A percentile compares a stretch with the other conserved stretches of the same genome.
Evolutionary conservation across 225 moss, liverwort and hornwort genomes (phyloP).

Genomic region (Anthoceros angustus): DNA sequence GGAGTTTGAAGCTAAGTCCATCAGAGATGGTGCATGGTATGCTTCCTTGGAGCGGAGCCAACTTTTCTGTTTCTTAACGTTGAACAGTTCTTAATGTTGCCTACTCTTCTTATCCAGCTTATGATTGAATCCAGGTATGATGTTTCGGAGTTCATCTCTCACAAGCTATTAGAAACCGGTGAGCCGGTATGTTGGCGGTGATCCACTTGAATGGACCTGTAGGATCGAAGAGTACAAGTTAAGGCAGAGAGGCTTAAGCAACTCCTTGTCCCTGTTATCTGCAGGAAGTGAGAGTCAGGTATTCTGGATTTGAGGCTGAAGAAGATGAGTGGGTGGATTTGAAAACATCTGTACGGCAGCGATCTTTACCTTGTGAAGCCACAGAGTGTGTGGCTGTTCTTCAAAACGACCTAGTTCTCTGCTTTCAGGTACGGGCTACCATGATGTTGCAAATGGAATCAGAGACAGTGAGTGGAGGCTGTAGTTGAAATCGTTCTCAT

Average conservation of each 20-base stretch:
- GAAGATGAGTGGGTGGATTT: conserved; percentile 99
- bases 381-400: conserved; percentile 96
- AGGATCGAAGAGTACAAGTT: not conserved
- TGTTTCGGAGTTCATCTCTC: conserved; percentile 77
- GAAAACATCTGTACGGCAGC: conserved; percentile 63
- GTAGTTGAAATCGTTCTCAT: not conserved
- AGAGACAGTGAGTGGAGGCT: not conserved
- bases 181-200: conserved; percentile 27
- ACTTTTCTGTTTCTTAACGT: not conserved
- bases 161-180: conserved; percentile 44
- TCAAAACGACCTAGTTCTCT: conserved; percentile 84
- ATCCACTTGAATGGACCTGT: not conserved
- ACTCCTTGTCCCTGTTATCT: not conserved
- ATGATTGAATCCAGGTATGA: conserved; percentile 47
- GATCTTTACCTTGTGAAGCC: conserved; percentile 94
- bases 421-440: conserved; percentile 53
- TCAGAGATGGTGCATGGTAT: conserved; percentile 97
- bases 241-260: not conserved
- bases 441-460: too few species aligned
- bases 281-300: conserved; percentile 83
- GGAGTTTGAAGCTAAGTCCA: conserved; percentile 99
- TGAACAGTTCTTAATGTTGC: not conserved
- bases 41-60: not conserved
- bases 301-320: conserved; percentile 93
- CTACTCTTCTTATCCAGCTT: not conserved